Conservation (phyloP, 1,139 yeast species). For the Suhomyces kunorum region DNA sequence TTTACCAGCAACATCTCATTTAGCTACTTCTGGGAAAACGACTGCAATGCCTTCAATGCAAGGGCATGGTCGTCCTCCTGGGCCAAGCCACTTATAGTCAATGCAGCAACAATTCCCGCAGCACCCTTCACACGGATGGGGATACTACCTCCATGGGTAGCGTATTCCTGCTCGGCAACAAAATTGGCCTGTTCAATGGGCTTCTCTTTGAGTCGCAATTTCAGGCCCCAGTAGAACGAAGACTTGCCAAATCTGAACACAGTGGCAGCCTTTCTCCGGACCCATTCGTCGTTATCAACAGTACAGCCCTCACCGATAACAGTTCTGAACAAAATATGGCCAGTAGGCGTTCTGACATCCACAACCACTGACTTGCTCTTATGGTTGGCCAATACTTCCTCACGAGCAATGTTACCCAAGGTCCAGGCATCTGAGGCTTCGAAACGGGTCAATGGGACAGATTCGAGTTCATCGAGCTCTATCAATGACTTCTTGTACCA, state of each 20-base stretch:
- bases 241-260: conserved; percentile 56
- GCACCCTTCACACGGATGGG: conserved; percentile 49
- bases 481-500: conserved; percentile 3
- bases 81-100: conserved; percentile 61
- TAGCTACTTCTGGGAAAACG: conserved; percentile 1
- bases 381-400: conserved; percentile 24
- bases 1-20: too few species aligned
- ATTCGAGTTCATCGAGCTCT: conserved; percentile 7
- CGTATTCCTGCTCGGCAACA: conserved; percentile 48
- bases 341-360: conserved; percentile 49
- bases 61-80: conserved; percentile 50
- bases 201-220: conserved; percentile 32
- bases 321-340: conserved; percentile 56
- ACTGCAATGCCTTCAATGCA: conserved; percentile 26
- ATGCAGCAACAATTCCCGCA: conserved; percentile 53
- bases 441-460: conserved; percentile 27
- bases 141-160: conserved; percentile 64
- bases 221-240: conserved; percentile 55
- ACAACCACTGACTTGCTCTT: conserved; percentile 45
- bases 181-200: conserved; percentile 43
- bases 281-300: conserved; percentile 61
- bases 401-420: conserved; percentile 37
- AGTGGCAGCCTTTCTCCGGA: conserved; percentile 52
- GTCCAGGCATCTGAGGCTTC: conserved; percentile 38
- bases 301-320: conserved; percentile 44